Evolutionary conservation across 305 asterid genomes (phyloP), one percentile per base, ranked within the genome.

Genomic region (Ruellia speciosa): DNA sequence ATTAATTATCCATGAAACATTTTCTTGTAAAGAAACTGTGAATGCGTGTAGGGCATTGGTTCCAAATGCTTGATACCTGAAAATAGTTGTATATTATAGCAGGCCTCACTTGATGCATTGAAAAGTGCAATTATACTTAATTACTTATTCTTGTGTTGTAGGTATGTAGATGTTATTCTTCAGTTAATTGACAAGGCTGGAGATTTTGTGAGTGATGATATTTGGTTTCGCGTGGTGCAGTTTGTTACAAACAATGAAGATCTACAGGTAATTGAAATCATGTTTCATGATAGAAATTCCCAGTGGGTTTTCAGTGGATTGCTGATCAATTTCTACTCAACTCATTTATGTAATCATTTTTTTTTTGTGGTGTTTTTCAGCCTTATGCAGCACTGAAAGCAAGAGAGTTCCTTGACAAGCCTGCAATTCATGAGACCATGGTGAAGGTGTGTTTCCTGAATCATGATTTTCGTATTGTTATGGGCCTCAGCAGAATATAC

Each of bases 141-240:
- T 35, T 40, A 40, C 49, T 3, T 34, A n/a, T 40, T 47, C 59
- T 34, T 60, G 56, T 20, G 62, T 66, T 72, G 65, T 75, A 93
- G 99, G 99, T 93, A 89, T 69, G 92, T 93, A 49, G 99, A 93
- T 72, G 99, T 93, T 67, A 81, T 93, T 77, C 99, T 93, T 77
- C 99, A 93, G 80, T 75, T 93, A 84, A 93, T 93, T 75, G 99
- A 93, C 82, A 93, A 93, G 83, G 99, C 99, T 14, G 97, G 99
- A 54, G 99, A 93, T 70, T 89, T 93, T 28, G 97, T 93, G 71
- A 86, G 97, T 77, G 99, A 93, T 76, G 99, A 86, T 75, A 93
- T 93, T 65, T 93, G 97, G 99, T 93, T 93, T 68, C 97, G 97
- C 39, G 99, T 93, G 45, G 99, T 93, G 79, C 99, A 89, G 75